Base-by-base conservation (phyloP, 257 asterid genomes). In the Nicotiana tabacum region DNA sequence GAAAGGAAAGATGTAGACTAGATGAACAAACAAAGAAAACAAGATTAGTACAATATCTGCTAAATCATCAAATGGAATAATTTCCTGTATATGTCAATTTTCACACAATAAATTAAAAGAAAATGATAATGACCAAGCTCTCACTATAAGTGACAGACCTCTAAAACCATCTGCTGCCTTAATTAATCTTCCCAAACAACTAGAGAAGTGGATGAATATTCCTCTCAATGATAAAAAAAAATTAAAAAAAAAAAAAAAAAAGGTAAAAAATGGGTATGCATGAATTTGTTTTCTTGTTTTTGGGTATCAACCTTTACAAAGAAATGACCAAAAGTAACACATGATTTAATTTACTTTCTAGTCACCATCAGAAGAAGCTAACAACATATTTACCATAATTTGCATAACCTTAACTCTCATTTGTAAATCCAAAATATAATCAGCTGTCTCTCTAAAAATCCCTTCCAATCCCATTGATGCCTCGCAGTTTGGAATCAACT, bases 371-470 rank as follows among this genome's bases (percentile, higher is more conserved):
- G 86, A 74, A 48, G 24, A 57, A 24, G 57, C 88, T 1, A 93
- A 78, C 74, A 90, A 69, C 46, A 81, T 81, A 82, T 83, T 77
- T 2, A 91, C 93, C 89, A 91, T 84, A 77, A 81, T 83, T 83
- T 92, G 94, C 97, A 93, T 92, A 58, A 88, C 83, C 61, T 72
- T 88, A 51, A 88, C 91, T 78, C 91, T 88, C 86, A 84, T 89
- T 77, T 92, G 86, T 57, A 93, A 86, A 17, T 88, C 91, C 84
- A 88, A 4, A 37, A 93, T 90, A 48, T 93, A 93, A 82, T 93
- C 91, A 7, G 97, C 90, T 0, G 97, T 90, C 69, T 93, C 94
- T 27, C 68, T 77, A 72, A 92, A 89, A 65, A 92, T 86, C 74
- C 87, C 35, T 46, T 91, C 97, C 66, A 90, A 81, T 6, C 85